These are phyloP conservation scores for Hymenochaete sp. DNA, from an alignment of 1,284 basidiomycete species.

Conservation along the genomic window DNA sequence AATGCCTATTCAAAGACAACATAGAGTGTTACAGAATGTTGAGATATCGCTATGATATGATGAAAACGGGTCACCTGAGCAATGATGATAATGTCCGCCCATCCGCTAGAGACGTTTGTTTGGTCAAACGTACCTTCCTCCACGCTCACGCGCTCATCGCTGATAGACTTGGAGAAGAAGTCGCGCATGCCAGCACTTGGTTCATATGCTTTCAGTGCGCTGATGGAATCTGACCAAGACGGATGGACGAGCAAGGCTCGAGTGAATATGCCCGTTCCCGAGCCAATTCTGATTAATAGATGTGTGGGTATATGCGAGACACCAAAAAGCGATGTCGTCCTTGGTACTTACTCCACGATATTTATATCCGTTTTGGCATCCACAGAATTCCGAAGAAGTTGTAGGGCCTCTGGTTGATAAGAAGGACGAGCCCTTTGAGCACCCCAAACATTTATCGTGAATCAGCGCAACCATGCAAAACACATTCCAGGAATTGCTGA, in stretches of 20 bases:
- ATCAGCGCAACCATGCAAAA: too few relatives aligned
- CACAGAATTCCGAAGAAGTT: slow-evolving; percentile 44
- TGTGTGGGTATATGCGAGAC: not conserved
- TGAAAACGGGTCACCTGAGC: slow-evolving; percentile 46
- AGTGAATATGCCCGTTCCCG: slow-evolving; percentile 76
- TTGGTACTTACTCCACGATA: slow-evolving; percentile 54
- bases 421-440: slow-evolving; percentile 54
- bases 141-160: slow-evolving; percentile 42
- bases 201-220: slow-evolving; percentile 54
- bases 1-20: slow-evolving; percentile 44
- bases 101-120: slow-evolving; percentile 47
- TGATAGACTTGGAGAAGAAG: slow-evolving; percentile 43
- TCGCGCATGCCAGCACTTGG: slow-evolving; percentile 68
- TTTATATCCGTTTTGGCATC: slow-evolving; percentile 38
- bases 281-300: slow-evolving; percentile 51
- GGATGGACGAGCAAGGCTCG: slow-evolving; percentile 60
- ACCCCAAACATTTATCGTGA: slow-evolving; percentile 11
- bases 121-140: slow-evolving; percentile 57
- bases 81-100: slow-evolving; percentile 66
- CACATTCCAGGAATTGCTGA: too few relatives aligned
- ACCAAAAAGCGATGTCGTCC: not conserved
- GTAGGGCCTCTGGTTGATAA: slow-evolving; percentile 51
- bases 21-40: slow-evolving; percentile 1
- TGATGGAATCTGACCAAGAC: slow-evolving; percentile 42
- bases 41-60: not conserved